Percentiles rank a stretch among this genome's conserved stretches.
These are phyloP conservation scores for Dictyostelium citrinum DNA, from an alignment of 78 protist genomes.

Conservation along the genomic window DNA sequence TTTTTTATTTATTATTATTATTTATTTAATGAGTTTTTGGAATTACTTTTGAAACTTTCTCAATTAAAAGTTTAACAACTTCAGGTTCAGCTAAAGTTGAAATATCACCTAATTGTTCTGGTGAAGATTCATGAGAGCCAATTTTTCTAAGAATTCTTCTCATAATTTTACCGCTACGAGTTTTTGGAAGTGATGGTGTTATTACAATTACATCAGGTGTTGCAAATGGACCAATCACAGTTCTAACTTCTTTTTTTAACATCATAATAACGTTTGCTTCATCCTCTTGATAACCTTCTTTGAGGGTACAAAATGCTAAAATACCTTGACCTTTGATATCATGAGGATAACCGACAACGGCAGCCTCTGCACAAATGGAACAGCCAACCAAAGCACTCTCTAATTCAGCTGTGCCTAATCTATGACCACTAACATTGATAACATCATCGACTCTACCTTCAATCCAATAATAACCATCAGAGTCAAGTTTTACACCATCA, in stretches of 20 bases:
- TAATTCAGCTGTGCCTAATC: conserved; percentile 97
- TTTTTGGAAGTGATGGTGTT: conserved; percentile 91
- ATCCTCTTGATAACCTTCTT: conserved; percentile 65
- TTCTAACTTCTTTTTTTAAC: conserved; percentile 84
- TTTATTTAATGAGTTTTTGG: conserved; percentile 10
- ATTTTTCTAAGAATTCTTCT: conserved; percentile 93
- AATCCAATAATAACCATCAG: conserved; percentile 94
- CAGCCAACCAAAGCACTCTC: conserved; percentile 89
- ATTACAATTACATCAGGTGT: conserved; percentile 83
- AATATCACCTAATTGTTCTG: conserved; percentile 85
- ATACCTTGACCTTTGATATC: conserved; percentile 93
- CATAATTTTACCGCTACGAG: conserved; percentile 95
- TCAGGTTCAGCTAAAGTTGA: conserved; percentile 91
- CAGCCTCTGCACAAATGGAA: conserved; percentile 87
- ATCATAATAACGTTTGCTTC: conserved; percentile 40
- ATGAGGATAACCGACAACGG: conserved; percentile 93
- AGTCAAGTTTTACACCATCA: conserved; percentile 89
- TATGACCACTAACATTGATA: conserved; percentile 95
- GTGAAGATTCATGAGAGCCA: conserved; percentile 75
- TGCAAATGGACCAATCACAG: conserved; percentile 78
- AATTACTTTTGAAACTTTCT: conserved; percentile 19
- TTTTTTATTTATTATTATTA: background rate
- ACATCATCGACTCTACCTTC: conserved; percentile 96
- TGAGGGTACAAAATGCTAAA: conserved; percentile 80
- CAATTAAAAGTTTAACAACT: conserved; percentile 54